These are phyloP conservation scores for Phaeoacremonium minimum DNA, from an alignment of 2,329 filamentous ascomycete species.

Conservation along the genomic window DNA sequence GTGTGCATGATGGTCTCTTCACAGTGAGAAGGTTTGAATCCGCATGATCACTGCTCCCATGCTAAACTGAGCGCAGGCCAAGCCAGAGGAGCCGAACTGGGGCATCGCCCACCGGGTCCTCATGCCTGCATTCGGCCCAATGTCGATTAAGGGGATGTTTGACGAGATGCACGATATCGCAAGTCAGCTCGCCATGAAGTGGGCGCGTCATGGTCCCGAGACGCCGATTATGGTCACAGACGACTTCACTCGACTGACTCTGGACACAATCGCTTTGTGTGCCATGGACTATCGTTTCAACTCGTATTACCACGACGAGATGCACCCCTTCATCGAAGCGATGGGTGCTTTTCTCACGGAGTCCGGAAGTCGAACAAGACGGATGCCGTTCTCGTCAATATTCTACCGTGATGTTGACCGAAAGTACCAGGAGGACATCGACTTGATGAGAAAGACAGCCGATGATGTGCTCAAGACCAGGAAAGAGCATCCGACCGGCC, in stretches of 20 bases:
- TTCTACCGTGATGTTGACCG: slow-evolving; percentile 43
- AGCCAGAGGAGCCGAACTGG: slow-evolving; percentile 54
- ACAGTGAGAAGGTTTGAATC: slow-evolving; percentile 48
- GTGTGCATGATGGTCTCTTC: slow-evolving; percentile 60
- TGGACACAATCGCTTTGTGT: slow-evolving; percentile 69
- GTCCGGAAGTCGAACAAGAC: slow-evolving; percentile 43
- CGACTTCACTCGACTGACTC: slow-evolving; percentile 68
- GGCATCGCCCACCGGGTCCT: slow-evolving; percentile 62
- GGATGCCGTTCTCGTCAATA: slow-evolving; percentile 41
- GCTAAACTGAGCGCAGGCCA: too few relatives aligned
- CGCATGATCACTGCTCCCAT: too few relatives aligned
- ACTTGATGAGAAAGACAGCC: slow-evolving; percentile 48
- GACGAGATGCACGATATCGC: slow-evolving; percentile 66
- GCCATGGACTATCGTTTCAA: slow-evolving; percentile 73
- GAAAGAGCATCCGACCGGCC: slow-evolving; percentile 46
- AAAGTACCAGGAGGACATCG: slow-evolving; percentile 51
- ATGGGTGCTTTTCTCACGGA: slow-evolving; percentile 63
- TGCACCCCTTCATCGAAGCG: slow-evolving; percentile 66
- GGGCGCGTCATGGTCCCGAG: slow-evolving; percentile 58
- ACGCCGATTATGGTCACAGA: slow-evolving; percentile 56
- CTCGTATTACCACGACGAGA: slow-evolving; percentile 63
- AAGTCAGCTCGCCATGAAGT: slow-evolving; percentile 62
- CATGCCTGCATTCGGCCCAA: slow-evolving; percentile 65
- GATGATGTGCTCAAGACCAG: slow-evolving; percentile 57
- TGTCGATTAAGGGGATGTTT: slow-evolving; percentile 66